A percentile compares a stretch with the other conserved stretches of the same genome.
Conservation (phyloP, 495 filamentous ascomycete species). For the Bacidia gigantensis region DNA sequence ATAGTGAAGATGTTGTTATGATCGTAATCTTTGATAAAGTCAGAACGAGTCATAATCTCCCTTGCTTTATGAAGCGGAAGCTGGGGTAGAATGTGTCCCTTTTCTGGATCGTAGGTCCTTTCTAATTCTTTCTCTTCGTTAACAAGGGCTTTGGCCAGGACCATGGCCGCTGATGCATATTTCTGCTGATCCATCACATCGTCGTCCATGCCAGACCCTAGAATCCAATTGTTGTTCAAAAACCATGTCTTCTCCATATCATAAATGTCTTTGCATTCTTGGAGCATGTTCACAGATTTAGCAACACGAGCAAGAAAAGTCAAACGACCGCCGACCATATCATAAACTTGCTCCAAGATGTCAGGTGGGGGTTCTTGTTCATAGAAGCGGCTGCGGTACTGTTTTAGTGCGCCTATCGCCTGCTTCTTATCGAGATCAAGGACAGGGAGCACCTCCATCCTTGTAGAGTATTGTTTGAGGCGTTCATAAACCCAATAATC, state of each 20-base stretch:
- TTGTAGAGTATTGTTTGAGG: conserved; percentile 74
- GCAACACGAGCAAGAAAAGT: conserved; percentile 79
- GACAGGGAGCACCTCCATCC: conserved; percentile 82
- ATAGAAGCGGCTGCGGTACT: conserved; percentile 61
- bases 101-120: conserved; percentile 42
- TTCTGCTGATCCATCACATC: conserved; percentile 99
- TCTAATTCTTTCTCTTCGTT: conserved; percentile 56
- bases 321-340: conserved; percentile 71
- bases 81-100: conserved; percentile 66
- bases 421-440: conserved; percentile 62
- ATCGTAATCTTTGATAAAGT: conserved; percentile 88
- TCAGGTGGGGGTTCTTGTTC: conserved; percentile 38
- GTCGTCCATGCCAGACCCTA: conserved; percentile 89
- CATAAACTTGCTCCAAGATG: conserved; percentile 62
- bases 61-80: conserved; percentile 75
- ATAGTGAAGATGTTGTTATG: conserved; percentile 94
- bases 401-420: conserved; percentile 59
- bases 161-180: conserved; percentile 84
- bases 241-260: conserved; percentile 84
- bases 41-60: conserved; percentile 85
- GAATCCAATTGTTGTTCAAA: conserved; percentile 86
- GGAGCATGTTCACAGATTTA: conserved; percentile 60
- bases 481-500: conserved; percentile 98
- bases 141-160: conserved; percentile 80
- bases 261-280: conserved; percentile 66